Evolutionary conservation across 257 asterid species (phyloP).

Genomic region (Plantago elongata): DNA sequence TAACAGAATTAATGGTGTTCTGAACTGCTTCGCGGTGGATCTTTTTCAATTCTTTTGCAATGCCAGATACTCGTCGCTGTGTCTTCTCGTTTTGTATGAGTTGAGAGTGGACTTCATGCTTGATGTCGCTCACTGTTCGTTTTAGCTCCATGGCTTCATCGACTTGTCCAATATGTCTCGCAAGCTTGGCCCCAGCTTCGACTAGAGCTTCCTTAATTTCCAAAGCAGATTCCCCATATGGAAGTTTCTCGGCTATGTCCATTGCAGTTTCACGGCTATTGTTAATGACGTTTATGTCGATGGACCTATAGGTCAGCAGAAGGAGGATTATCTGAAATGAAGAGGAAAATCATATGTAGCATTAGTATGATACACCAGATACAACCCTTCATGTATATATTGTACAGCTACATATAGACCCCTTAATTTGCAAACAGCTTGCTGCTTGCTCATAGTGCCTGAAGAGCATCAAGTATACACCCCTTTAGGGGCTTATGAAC

Average conservation of each 20-base stretch:
- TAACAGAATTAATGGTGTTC: conserved; percentile 83
- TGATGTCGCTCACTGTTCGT: conserved; percentile 92
- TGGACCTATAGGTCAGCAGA: conserved; percentile 50
- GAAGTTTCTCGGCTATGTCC: conserved; percentile 97
- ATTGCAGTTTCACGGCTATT: conserved; percentile 76
- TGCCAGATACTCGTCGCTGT: conserved; percentile 83
- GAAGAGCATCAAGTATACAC: too few species aligned
- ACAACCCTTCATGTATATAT: too few species aligned
- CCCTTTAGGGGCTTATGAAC: too few species aligned
- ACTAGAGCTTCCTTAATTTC: conserved; percentile 60
- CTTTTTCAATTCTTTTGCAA: conserved; percentile 92
- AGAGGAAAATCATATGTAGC: conserved; percentile 7
- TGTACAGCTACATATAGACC: too few species aligned
- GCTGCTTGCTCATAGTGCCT: too few species aligned
- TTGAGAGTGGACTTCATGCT: conserved; percentile 91
- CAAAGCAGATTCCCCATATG: conserved; percentile 60
- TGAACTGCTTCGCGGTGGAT: conserved; percentile 93
- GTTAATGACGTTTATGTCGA: conserved; percentile 70
- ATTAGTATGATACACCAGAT: background rate
- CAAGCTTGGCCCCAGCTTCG: conserved; percentile 88
- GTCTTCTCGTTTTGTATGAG: conserved; percentile 87
- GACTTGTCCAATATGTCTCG: conserved; percentile 54
- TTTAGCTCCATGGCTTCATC: conserved; percentile 81
- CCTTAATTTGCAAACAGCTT: too few species aligned
- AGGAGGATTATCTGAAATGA: conserved; percentile 65